phyloP scores from a whole-genome alignment of 2,329 filamentous ascomycete genomes.

The Trichoderma pleuroti region DNA sequence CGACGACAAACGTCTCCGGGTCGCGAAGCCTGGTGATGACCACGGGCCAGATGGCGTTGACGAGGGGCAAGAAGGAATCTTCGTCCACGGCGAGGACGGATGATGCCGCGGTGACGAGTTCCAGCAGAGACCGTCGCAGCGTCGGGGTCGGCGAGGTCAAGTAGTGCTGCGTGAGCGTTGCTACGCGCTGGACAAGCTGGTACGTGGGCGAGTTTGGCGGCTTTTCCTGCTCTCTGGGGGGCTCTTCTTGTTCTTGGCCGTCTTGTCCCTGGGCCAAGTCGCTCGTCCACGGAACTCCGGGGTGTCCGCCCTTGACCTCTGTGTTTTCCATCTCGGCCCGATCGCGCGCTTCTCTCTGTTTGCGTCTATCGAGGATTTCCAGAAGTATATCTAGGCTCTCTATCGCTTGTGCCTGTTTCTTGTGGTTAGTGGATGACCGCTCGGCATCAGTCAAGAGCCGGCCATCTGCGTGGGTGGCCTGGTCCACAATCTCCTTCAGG shows the following conservation, averaged over 20 bases:
- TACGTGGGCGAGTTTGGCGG: conserved; percentile 75
- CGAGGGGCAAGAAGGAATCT: conserved; percentile 78
- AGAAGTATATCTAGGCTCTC: conserved; percentile 45
- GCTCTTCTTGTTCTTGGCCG: conserved; percentile 35
- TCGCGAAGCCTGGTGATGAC: conserved; percentile 66
- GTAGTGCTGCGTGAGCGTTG: conserved; percentile 82
- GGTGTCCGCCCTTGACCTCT: conserved; percentile 30
- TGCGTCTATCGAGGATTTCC: conserved; percentile 60
- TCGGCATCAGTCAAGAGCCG: conserved; percentile 45
- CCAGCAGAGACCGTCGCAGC: conserved; percentile 73
- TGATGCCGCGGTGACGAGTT: conserved; percentile 69
- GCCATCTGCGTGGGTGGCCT: conserved; percentile 62
- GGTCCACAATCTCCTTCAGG: conserved; percentile 75
- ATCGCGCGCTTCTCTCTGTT: conserved; percentile 33
- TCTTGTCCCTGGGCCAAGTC: conserved; percentile 31
- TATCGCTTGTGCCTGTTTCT: conserved; percentile 34
- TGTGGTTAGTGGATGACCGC: conserved; percentile 38
- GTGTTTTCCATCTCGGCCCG: conserved; percentile 36
- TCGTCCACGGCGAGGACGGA: conserved; percentile 72
- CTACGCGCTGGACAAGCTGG: conserved; percentile 74
- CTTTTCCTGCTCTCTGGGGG: conserved; percentile 44
- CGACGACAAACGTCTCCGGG: conserved; percentile 62
- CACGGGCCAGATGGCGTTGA: conserved; percentile 89
- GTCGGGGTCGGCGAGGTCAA: conserved; percentile 79
- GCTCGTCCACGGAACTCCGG: conserved; percentile 37